Conservation (phyloP, 1,139 yeast genomes). For the Nakaseomyces sp. region DNA sequence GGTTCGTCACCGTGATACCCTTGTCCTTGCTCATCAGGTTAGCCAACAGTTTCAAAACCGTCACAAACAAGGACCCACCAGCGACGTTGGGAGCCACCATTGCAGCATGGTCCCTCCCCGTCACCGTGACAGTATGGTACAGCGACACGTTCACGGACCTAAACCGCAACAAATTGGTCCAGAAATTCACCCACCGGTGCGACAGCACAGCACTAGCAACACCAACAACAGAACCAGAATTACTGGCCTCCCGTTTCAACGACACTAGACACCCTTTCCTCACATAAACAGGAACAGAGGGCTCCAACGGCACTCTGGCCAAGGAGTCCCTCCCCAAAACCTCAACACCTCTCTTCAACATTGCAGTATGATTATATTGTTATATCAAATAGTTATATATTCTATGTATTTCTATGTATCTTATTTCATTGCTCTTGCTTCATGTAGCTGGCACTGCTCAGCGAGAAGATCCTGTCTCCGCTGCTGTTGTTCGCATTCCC, state of each 20-base stretch:
- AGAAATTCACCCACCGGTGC: conserved; percentile 19
- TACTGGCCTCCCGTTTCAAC: background rate
- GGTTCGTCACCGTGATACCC: conserved; percentile 1
- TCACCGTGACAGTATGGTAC: conserved; percentile 18
- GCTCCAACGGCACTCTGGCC: conserved; percentile 12
- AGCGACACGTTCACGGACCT: conserved; percentile 16
- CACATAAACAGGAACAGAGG: conserved; percentile 16
- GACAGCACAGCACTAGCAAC: background rate
- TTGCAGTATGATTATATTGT: background rate
- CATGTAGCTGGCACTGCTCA: conserved; percentile 67
- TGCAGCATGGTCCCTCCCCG: conserved; percentile 16
- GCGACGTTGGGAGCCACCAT: conserved; percentile 17
- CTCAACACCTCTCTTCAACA: conserved; percentile 7
- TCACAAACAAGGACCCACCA: conserved; percentile 6
- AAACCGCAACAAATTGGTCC: conserved; percentile 16
- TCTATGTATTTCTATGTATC: conserved; percentile 14
- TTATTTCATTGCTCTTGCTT: conserved; percentile 40
- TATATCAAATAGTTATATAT: background rate
- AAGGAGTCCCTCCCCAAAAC: conserved; percentile 12
- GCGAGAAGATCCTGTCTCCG: conserved; percentile 77
- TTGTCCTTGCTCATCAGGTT: conserved; percentile 11
- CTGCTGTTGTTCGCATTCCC: conserved; percentile 53
- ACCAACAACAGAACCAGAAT: background rate
- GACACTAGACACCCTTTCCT: conserved; percentile 10
- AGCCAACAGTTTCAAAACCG: conserved; percentile 8